Conservation (phyloP, 371 early-diverging fungal species). For the Zopfochytrium polystomum region DNA sequence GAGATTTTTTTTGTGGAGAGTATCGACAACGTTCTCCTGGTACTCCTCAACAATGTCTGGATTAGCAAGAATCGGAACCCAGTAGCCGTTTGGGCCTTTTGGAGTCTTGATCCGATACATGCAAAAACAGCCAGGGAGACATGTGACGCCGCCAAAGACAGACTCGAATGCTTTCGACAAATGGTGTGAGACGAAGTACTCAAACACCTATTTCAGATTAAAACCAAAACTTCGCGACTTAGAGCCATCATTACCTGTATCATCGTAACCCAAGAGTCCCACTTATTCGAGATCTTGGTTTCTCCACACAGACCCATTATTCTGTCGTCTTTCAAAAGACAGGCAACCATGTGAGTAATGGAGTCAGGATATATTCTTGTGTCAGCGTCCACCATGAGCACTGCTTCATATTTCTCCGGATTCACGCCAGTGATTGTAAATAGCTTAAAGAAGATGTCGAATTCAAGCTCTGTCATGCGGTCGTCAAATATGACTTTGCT, state of each 20-base stretch:
- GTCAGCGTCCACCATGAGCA: slow-evolving; percentile 97
- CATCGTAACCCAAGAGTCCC: slow-evolving; percentile 58
- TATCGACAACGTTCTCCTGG: slow-evolving; percentile 89
- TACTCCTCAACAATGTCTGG: slow-evolving; percentile 92
- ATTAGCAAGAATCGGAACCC: slow-evolving; percentile 82
- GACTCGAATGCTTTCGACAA: slow-evolving; percentile 92
- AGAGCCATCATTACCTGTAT: slow-evolving; percentile 81
- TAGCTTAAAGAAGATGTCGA: slow-evolving; percentile 89
- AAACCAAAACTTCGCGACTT: too few species aligned
- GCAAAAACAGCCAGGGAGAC: slow-evolving; percentile 95
- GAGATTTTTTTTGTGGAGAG: slow-evolving; percentile 98
- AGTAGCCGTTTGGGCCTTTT: slow-evolving; percentile 55
- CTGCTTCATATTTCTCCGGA: slow-evolving; percentile 78
- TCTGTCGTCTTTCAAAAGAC: slow-evolving; percentile 58
- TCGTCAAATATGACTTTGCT: slow-evolving; percentile 87
- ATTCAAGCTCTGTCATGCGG: slow-evolving; percentile 90
- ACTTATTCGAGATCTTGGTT: slow-evolving; percentile 69
- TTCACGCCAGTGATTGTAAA: slow-evolving; percentile 53
- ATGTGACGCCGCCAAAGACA: slow-evolving; percentile 95
- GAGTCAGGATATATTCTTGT: slow-evolving; percentile 71
- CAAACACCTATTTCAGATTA: too few species aligned
- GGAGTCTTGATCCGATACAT: slow-evolving; percentile 66
- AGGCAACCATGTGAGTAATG: slow-evolving; percentile 58
- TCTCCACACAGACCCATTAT: slow-evolving; percentile 77
- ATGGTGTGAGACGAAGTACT: slow-evolving; percentile 96